These are phyloP conservation scores for Hemerocallis citrina DNA, from an alignment of 106 monocot species.

Conservation along the genomic window DNA sequence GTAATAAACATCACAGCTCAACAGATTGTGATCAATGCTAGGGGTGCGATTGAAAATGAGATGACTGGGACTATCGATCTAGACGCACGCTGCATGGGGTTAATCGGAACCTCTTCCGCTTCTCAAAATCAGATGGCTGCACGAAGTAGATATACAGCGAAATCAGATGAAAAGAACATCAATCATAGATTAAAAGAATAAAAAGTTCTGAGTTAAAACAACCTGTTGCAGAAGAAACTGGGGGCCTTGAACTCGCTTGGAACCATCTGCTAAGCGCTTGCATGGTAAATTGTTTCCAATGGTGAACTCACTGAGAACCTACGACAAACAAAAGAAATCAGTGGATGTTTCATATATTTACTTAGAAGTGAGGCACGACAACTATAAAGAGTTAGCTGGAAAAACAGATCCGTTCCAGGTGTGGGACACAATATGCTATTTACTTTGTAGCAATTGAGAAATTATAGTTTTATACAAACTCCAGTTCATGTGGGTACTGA, in stretches of 20 bases:
- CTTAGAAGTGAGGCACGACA: neutral
- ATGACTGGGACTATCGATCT: neutral
- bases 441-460: no score
- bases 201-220: neutral
- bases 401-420: neutral
- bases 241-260: conserved; percentile 78
- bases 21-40: neutral
- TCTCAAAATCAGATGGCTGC: conserved; percentile 19
- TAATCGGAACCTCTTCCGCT: conserved; percentile 13
- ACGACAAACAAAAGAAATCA: neutral
- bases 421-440: no score
- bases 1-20: neutral
- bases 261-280: conserved; percentile 83
- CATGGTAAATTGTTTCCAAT: conserved; percentile 32
- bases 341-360: neutral
- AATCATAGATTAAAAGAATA: neutral
- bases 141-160: neutral
- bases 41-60: neutral
- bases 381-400: neutral
- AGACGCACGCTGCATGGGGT: conserved; percentile 21
- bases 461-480: no score
- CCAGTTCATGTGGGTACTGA: no score
- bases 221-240: conserved; percentile 38
- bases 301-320: conserved; percentile 61
- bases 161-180: neutral